phyloP scores from a whole-genome alignment of 2,329 filamentous ascomycete species.

The Cytospora chrysosperma region DNA sequence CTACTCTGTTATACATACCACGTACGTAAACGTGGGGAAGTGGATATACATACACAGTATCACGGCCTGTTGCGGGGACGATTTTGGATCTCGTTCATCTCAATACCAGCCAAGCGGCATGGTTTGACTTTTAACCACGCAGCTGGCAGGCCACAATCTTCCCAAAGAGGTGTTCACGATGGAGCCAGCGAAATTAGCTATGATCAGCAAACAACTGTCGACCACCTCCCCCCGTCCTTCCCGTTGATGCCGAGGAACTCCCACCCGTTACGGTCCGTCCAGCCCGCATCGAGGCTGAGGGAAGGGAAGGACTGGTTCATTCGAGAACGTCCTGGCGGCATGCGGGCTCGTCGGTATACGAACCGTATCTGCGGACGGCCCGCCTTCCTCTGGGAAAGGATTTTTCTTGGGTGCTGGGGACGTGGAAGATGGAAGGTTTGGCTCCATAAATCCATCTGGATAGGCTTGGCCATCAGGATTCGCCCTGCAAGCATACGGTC shows the following conservation, averaged over 20 bases:
- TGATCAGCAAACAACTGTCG: slow-evolving; percentile 10
- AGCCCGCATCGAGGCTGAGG: background rate
- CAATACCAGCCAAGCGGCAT: background rate
- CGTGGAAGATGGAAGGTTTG: background rate
- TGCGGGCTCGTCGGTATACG: background rate
- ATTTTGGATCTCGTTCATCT: background rate
- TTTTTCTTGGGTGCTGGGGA: background rate
- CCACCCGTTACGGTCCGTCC: background rate
- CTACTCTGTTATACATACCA: no score
- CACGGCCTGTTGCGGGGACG: background rate
- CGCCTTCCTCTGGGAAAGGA: background rate
- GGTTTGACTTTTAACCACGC: background rate
- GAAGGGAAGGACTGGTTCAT: background rate
- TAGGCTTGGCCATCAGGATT: background rate
- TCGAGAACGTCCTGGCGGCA: background rate
- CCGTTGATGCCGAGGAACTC: background rate
- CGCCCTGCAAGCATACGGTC: background rate
- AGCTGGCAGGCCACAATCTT: background rate
- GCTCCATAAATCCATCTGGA: background rate
- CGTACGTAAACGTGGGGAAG: background rate
- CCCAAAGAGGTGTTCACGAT: slow-evolving; percentile 2
- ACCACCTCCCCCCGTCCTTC: no score
- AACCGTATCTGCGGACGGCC: background rate
- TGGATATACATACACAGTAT: no score
- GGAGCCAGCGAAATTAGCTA: slow-evolving; percentile 4